phyloP scores from a whole-genome alignment of 768 basidiomycete genomes.

The Boletellus ananas region DNA sequence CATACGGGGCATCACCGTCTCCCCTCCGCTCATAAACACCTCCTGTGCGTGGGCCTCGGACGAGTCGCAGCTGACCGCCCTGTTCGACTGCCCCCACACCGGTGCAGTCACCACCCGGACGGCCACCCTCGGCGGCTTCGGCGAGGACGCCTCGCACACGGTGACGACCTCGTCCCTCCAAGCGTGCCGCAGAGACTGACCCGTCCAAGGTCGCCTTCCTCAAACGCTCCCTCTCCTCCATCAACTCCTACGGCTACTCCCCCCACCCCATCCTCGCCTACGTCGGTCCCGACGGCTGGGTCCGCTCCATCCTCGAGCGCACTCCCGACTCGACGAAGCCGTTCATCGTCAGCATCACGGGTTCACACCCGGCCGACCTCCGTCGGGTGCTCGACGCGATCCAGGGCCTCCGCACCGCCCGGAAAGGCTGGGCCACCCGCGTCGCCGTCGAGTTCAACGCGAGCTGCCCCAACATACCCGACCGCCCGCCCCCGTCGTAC shows the following conservation, averaged over 20 bases:
- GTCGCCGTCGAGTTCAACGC: slow-evolving; percentile 81
- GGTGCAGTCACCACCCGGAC: slow-evolving; percentile 83
- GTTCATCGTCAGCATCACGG: slow-evolving; percentile 77
- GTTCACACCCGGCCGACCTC: slow-evolving; percentile 51
- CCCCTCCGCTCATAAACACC: slow-evolving; percentile 70
- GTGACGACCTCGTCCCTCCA: slow-evolving; percentile 32
- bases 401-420: slow-evolving; percentile 48
- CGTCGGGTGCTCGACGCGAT: slow-evolving; percentile 54
- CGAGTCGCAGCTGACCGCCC: slow-evolving; percentile 53
- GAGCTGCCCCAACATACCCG: slow-evolving; percentile 76
- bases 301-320: slow-evolving; percentile 41
- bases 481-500: slow-evolving; percentile 65
- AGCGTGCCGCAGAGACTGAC: slow-evolving; percentile 1
- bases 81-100: slow-evolving; percentile 65
- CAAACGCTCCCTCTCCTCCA: slow-evolving; percentile 47
- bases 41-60: slow-evolving; percentile 83
- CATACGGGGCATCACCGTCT: slow-evolving; percentile 52
- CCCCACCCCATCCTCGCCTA: slow-evolving; percentile 69
- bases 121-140: slow-evolving; percentile 64
- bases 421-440: slow-evolving; percentile 34
- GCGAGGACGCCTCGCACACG: slow-evolving; percentile 59
- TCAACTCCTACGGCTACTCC: slow-evolving; percentile 88
- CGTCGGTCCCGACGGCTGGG: slow-evolving; percentile 46
- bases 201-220: slow-evolving; percentile 60
- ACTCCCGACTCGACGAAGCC: slow-evolving; percentile 47